Conservation (phyloP, 2,329 filamentous ascomycete genomes). For the Trichophyton rubrum region DNA sequence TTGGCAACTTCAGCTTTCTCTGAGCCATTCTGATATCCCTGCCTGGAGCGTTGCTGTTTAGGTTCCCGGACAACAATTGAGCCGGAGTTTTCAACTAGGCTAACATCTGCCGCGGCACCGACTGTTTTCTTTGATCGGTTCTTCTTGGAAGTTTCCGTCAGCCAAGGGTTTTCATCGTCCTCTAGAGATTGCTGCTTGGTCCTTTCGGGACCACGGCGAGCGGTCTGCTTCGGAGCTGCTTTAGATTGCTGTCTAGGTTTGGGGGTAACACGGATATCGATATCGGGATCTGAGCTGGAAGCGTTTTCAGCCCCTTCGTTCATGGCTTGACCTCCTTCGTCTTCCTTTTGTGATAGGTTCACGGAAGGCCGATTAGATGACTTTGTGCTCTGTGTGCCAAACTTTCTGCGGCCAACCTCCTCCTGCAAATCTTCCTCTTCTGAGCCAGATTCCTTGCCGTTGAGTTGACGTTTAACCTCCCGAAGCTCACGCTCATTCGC, state of each 20-base stretch:
- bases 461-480: constrained; percentile 57
- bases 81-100: constrained; percentile 13
- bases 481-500: constrained; percentile 66
- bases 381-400: constrained; percentile 23
- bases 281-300: constrained; percentile 19
- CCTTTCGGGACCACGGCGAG: neutral
- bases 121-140: constrained; percentile 9
- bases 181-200: constrained; percentile 8
- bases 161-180: constrained; percentile 24
- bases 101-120: constrained; percentile 9
- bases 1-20: constrained; percentile 14
- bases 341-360: constrained; percentile 41
- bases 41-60: constrained; percentile 2
- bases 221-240: neutral
- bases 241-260: constrained; percentile 15
- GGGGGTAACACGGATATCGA: constrained; percentile 26
- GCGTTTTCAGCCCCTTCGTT: constrained; percentile 20
- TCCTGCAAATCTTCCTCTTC: constrained; percentile 41
- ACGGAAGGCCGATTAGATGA: constrained; percentile 21
- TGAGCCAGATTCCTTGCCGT: constrained; percentile 46
- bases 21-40: constrained; percentile 15
- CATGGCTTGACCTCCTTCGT: constrained; percentile 30
- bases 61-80: constrained; percentile 7
- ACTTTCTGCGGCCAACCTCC: constrained; percentile 49
- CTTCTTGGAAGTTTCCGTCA: constrained; percentile 19